Evolutionary conservation across 2,329 filamentous ascomycete species (phyloP), one percentile per base, ranked within the genome.

Genomic region (Thelonectria olida): DNA sequence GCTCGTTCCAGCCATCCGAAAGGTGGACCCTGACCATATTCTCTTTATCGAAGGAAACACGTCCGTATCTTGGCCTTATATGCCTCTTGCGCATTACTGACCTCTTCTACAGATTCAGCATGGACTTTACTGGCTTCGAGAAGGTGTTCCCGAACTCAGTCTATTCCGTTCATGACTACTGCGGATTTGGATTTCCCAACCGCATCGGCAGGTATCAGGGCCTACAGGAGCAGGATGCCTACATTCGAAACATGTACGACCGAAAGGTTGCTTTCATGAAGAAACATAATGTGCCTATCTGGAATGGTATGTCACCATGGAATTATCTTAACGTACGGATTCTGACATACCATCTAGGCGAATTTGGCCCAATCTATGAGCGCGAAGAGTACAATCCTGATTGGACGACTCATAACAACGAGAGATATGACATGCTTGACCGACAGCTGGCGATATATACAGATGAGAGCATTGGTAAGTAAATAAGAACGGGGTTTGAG

Each of bases 161-260:
- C 2, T 85, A 85, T 65, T 76, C 81, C 2, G 75, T 84, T 25
- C 84, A 86, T 62, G 84, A 86, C 65, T 86, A 86, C 67, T 78
- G 77, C n/a, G 70, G 75, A 19, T 81, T 82, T 69, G 84, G 84
- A 0, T 86, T 86, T 61, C 84, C 76, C 0, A 69, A 71, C 1
- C 66, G 38, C 69, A 80, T 59, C 65, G 67, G n/a, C 81, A 79
- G 67, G 71, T 73, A 0, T 56, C 70, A 5, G 74, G 79, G 42
- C 73, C 83, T 65, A 73, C 78, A 52, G 60, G 70, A 76, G 10
- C 75, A 85, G 4, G 72, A 76, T 50, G 54, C 63, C 5, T 75
- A 75, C 10, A 65, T 71, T 20, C 36, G 64, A 2, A 69, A 54
- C 20, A 66, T 66, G 56, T 81, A 80, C 63, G 67, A 76, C 6